Evolutionary conservation across 2,329 filamentous ascomycete genomes (phyloP).

Genomic region (Stemphylium vesicarium): DNA sequence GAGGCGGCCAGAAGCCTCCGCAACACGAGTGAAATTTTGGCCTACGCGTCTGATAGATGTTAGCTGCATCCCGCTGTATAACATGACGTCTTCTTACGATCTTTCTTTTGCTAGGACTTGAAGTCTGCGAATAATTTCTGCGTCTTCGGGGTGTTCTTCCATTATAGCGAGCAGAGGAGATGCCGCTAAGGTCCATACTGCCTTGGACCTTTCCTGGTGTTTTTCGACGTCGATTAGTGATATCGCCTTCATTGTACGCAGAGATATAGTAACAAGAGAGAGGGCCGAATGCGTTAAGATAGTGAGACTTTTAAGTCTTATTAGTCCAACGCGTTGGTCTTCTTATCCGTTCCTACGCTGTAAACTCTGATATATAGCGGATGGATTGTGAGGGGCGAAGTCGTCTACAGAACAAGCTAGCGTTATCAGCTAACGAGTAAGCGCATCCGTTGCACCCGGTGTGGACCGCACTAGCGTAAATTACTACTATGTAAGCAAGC

Average conservation of each 20-base stretch:
- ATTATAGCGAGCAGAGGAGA: slow-evolving; percentile 9
- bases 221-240: background rate
- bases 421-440: background rate
- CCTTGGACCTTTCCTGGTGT: background rate
- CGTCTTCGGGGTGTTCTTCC: slow-evolving; percentile 10
- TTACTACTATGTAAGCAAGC: background rate
- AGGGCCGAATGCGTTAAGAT: background rate
- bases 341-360: background rate
- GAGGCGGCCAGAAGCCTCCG: slow-evolving; percentile 8
- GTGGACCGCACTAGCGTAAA: background rate
- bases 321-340: background rate
- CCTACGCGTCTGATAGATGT: slow-evolving; percentile 10
- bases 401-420: background rate
- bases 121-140: slow-evolving; percentile 10
- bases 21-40: slow-evolving; percentile 11
- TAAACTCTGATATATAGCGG: background rate
- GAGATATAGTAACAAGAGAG: slow-evolving; percentile 1
- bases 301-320: background rate
- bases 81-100: slow-evolving; percentile 9
- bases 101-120: slow-evolving; percentile 7
- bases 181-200: slow-evolving; percentile 7
- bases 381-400: background rate
- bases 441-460: background rate
- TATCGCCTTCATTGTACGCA: background rate
- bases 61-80: slow-evolving; percentile 11